Evolutionary conservation across 2,329 filamentous ascomycete genomes (phyloP).

Genomic region (Fusarium dlaminii): DNA sequence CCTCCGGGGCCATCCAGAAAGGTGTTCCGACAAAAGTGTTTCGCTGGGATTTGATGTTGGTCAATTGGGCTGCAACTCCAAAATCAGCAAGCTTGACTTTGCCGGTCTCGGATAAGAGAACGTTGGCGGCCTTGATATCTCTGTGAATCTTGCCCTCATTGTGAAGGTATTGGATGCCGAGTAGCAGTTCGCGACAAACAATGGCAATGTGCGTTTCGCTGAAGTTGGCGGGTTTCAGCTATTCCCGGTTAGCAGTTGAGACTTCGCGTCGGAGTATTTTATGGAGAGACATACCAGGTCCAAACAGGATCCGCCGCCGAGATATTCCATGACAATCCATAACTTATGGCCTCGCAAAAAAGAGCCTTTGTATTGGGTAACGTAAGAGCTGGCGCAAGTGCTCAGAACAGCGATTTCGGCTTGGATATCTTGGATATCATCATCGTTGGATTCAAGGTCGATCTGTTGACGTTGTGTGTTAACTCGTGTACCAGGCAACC

Average conservation of each 20-base stretch:
- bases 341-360: conserved; percentile 96
- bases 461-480: conserved; percentile 68
- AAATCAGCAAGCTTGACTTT: conserved; percentile 98
- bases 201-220: conserved; percentile 92
- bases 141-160: conserved; percentile 94
- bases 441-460: conserved; percentile 97
- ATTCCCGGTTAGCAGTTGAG: conserved; percentile 20
- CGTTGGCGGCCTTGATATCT: conserved; percentile 96
- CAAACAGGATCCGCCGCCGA: conserved; percentile 93
- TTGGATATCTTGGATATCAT: conserved; percentile 98
- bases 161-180: conserved; percentile 92
- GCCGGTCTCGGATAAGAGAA: conserved; percentile 88
- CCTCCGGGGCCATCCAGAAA: conserved; percentile 97
- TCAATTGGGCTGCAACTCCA: conserved; percentile 94
- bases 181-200: conserved; percentile 88
- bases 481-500: conserved; percentile 26
- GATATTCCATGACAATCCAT: conserved; percentile 99
- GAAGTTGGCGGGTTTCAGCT: conserved; percentile 92
- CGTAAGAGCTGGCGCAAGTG: conserved; percentile 91
- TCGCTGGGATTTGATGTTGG: conserved; percentile 96
- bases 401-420: conserved; percentile 95
- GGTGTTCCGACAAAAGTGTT: conserved; percentile 98
- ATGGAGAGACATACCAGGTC: conserved; percentile 73
- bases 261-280: neutral
- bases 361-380: conserved; percentile 96